Conservation (phyloP, 2,329 filamentous ascomycete species). For the Eutypella sp. region DNA sequence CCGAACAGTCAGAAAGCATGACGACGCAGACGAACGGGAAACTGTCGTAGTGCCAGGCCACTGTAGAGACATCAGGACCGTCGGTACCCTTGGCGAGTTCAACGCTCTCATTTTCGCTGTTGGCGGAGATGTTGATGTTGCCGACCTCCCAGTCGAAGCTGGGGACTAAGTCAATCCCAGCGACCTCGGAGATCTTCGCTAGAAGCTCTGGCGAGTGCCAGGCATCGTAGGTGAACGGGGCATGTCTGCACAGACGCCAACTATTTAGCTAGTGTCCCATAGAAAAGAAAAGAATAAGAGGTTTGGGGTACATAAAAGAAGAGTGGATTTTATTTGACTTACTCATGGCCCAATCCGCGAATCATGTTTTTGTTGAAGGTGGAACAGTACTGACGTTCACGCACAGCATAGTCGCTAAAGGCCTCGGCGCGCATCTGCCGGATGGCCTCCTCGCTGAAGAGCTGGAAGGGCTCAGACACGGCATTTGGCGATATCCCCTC, state of each 20-base stretch:
- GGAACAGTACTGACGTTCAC: slow-evolving; percentile 41
- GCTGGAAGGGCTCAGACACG: slow-evolving; percentile 52
- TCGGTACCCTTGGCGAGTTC: slow-evolving; percentile 30
- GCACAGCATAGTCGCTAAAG: slow-evolving; percentile 43
- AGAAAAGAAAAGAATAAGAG: not conserved
- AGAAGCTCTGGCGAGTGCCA: slow-evolving; percentile 54
- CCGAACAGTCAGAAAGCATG: slow-evolving; percentile 43
- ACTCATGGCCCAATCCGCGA: slow-evolving; percentile 35
- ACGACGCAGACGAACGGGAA: slow-evolving; percentile 48
- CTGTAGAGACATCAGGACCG: slow-evolving; percentile 19
- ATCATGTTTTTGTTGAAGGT: slow-evolving; percentile 42
- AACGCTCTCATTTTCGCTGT: slow-evolving; percentile 10
- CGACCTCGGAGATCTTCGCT: slow-evolving; percentile 48
- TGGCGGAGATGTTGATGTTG: slow-evolving; percentile 48
- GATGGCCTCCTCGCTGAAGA: slow-evolving; percentile 52
- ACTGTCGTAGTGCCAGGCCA: slow-evolving; percentile 45
- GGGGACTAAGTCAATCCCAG: slow-evolving; percentile 53
- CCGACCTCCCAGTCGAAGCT: slow-evolving; percentile 54
- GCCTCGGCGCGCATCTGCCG: slow-evolving; percentile 52
- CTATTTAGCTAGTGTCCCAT: no score
- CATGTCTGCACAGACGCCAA: slow-evolving; percentile 36
- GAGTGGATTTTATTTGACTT: slow-evolving; percentile 1
- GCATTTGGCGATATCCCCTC: slow-evolving; percentile 50
- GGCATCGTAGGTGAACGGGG: slow-evolving; percentile 49
- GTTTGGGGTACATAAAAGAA: no score